These are phyloP conservation scores for Pilatotrama ljubarskyi DNA, from an alignment of 768 basidiomycete species.

Conservation along the genomic window DNA sequence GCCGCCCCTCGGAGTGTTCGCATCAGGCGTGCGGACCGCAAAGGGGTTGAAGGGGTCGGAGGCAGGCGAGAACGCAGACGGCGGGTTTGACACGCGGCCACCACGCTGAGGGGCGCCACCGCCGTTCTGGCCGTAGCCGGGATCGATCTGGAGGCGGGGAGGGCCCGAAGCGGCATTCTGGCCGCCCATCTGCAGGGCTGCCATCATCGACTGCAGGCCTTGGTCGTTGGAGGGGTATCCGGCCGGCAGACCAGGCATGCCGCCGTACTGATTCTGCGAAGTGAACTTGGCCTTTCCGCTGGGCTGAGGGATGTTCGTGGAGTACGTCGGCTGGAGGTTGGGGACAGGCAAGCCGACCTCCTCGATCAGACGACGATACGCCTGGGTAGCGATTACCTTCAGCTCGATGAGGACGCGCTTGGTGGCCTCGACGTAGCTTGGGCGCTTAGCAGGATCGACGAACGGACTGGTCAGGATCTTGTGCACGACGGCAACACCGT, in stretches of 20 bases:
- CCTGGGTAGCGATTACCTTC: slow-evolving; percentile 92
- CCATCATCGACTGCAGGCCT: slow-evolving; percentile 90
- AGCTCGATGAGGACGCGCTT: slow-evolving; percentile 88
- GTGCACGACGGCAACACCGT: slow-evolving; percentile 89
- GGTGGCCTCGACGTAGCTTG: slow-evolving; percentile 77
- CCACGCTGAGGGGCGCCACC: slow-evolving; percentile 21
- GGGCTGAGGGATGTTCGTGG: slow-evolving; percentile 56
- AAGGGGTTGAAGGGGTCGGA: slow-evolving; percentile 62
- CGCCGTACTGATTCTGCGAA: slow-evolving; percentile 53
- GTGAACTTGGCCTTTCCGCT: slow-evolving; percentile 61
- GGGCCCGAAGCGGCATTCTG: slow-evolving; percentile 83
- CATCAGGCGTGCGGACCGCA: slow-evolving; percentile 49
- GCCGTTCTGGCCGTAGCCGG: slow-evolving; percentile 48
- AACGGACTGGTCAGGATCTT: slow-evolving; percentile 90
- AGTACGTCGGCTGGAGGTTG: slow-evolving; percentile 81
- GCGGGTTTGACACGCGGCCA: slow-evolving; percentile 44
- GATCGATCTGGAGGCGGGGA: slow-evolving; percentile 71
- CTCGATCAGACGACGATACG: slow-evolving; percentile 90
- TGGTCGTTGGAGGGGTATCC: slow-evolving; percentile 84
- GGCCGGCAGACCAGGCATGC: slow-evolving; percentile 71
- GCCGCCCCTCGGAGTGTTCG: slow-evolving; percentile 49
- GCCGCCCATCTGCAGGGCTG: slow-evolving; percentile 86
- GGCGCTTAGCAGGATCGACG: slow-evolving; percentile 71
- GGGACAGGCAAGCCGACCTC: slow-evolving; percentile 92
- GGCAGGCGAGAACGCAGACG: slow-evolving; percentile 50